These are phyloP conservation scores for Turnera subulata DNA, from an alignment of 345 rosid species.

Conservation along the genomic window DNA sequence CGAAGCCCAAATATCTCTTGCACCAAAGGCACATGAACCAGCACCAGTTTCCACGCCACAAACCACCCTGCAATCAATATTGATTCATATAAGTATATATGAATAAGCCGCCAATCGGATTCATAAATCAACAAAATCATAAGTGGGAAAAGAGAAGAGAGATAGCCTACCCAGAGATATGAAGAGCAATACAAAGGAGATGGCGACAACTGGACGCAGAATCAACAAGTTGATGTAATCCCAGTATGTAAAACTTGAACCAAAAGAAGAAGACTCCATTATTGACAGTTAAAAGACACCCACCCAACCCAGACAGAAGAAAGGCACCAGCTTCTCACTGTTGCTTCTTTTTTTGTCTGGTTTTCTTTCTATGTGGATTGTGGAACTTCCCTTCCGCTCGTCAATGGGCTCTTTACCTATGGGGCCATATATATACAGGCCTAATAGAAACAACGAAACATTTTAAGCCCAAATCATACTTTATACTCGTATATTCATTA, in stretches of 20 bases:
- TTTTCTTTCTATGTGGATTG: too few relatives aligned
- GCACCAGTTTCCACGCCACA: slow-evolving; percentile 83
- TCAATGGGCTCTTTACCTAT: too few relatives aligned
- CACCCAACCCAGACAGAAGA: too few relatives aligned
- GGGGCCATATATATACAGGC: too few relatives aligned
- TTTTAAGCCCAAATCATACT: too few relatives aligned
- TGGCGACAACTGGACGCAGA: slow-evolving; percentile 12
- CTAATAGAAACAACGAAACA: too few relatives aligned
- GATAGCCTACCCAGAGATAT: slow-evolving; percentile 8
- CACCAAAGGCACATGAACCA: slow-evolving; percentile 78
- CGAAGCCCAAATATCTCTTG: slow-evolving; percentile 79
- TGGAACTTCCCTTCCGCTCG: too few relatives aligned
- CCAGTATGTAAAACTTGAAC: slow-evolving; percentile 3
- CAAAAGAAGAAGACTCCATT: background rate
- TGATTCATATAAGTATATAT: background rate
- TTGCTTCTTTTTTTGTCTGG: too few relatives aligned
- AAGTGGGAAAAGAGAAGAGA: background rate
- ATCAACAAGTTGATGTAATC: slow-evolving; percentile 9
- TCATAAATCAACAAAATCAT: background rate
- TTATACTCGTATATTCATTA: too few relatives aligned
- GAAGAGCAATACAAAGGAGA: slow-evolving; percentile 8
- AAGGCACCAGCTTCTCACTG: too few relatives aligned
- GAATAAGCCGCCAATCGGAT: background rate
- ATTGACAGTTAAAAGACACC: background rate
- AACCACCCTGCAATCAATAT: slow-evolving; percentile 54